Percentiles rank a stretch among this genome's conserved stretches.
These are phyloP conservation scores for Rhodotorula sp. DNA, from an alignment of 1,284 basidiomycete genomes.

Conservation along the genomic window DNA sequence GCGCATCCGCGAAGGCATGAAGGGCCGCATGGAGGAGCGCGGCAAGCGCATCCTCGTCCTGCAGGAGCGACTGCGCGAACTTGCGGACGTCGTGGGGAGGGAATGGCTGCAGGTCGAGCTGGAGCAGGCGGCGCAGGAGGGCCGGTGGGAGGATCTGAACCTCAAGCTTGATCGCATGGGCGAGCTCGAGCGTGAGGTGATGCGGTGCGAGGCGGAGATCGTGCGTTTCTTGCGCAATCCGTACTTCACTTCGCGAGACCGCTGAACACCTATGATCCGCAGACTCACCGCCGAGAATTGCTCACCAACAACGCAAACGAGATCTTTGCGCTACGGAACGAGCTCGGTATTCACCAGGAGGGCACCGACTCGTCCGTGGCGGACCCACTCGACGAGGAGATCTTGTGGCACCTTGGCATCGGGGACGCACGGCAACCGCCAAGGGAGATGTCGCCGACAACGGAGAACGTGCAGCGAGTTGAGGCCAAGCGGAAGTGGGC, in stretches of 20 bases:
- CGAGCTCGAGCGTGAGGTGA: slow-evolving; percentile 73
- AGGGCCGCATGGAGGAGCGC: slow-evolving; percentile 33
- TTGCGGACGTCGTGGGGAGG: slow-evolving; percentile 58
- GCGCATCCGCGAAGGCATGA: slow-evolving; percentile 20
- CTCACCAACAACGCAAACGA: slow-evolving; percentile 67
- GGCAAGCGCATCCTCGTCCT: slow-evolving; percentile 24
- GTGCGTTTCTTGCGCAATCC: slow-evolving; percentile 55
- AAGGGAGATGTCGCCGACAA: slow-evolving; percentile 51
- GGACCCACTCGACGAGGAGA: slow-evolving; percentile 30
- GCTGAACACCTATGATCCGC: slow-evolving; percentile 21
- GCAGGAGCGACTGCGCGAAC: slow-evolving; percentile 14
- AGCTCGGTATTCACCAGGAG: slow-evolving; percentile 65
- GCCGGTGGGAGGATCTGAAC: slow-evolving; percentile 53
- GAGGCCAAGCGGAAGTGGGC: slow-evolving; percentile 66
- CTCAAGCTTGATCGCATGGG: slow-evolving; percentile 74
- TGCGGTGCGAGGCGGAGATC: slow-evolving; percentile 74
- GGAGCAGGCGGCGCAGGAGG: slow-evolving; percentile 47
- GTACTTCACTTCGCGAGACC: not conserved
- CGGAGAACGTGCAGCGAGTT: slow-evolving; percentile 60
- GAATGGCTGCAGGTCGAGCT: slow-evolving; percentile 57
- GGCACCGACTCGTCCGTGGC: slow-evolving; percentile 52
- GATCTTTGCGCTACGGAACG: slow-evolving; percentile 74
- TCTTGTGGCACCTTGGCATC: slow-evolving; percentile 42
- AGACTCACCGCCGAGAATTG: slow-evolving; percentile 68
- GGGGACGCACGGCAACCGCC: slow-evolving; percentile 55